Evolutionary conservation across 352 stramenopile species (phyloP).

Genomic region (Phytopythium delawarense): DNA sequence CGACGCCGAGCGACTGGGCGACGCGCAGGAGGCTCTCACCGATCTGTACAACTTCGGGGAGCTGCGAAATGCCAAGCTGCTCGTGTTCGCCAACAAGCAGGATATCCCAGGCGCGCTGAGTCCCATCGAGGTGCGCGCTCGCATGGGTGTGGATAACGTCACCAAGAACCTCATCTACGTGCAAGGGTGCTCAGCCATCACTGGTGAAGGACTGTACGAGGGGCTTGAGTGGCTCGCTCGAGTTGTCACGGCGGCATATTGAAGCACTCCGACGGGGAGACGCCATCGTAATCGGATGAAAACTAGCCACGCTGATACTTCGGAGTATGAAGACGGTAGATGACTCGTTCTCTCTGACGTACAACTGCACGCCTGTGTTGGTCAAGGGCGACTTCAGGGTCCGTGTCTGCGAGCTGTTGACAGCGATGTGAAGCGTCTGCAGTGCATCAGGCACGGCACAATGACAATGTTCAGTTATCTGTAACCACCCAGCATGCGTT

Average conservation of each 20-base stretch:
- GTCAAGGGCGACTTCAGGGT: too few species aligned
- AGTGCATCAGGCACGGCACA: too few species aligned
- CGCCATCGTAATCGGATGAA: background rate
- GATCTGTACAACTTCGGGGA: constrained; percentile 39
- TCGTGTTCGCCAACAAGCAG: constrained; percentile 56
- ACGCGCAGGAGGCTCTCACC: constrained; percentile 37
- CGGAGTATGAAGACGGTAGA: too few species aligned
- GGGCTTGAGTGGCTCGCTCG: constrained; percentile 46
- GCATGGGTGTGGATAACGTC: constrained; percentile 26
- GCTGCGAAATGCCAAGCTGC: constrained; percentile 34
- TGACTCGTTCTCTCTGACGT: too few species aligned
- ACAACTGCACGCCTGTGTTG: too few species aligned
- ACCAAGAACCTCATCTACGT: constrained; percentile 35
- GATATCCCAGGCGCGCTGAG: constrained; percentile 29
- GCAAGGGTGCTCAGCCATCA: constrained; percentile 23
- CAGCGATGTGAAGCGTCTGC: too few species aligned
- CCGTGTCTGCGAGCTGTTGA: too few species aligned
- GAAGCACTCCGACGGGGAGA: background rate
- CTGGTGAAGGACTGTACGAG: constrained; percentile 38
- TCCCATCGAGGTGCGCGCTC: constrained; percentile 24
- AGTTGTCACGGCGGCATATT: constrained; percentile 14
- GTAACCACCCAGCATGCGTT: too few species aligned
- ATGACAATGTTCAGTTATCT: too few species aligned
- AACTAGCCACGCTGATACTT: too few species aligned
- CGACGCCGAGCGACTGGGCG: constrained; percentile 44